Conservation (phyloP, 208 protist species). For the Angomonas deanei region DNA sequence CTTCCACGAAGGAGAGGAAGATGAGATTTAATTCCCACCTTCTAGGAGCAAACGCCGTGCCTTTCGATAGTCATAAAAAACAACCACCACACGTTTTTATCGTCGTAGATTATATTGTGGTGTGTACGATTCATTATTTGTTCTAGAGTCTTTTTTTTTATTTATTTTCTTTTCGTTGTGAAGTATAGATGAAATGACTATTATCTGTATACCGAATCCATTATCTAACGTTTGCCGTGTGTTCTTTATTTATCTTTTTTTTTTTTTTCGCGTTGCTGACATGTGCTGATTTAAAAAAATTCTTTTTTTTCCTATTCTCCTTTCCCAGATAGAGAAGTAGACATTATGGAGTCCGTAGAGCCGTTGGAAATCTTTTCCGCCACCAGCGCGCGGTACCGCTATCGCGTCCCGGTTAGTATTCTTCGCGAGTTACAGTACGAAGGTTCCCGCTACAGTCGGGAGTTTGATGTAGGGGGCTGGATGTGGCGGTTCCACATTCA, state of each 20-base stretch:
- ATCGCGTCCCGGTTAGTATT: slow-evolving; percentile 67
- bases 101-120: not conserved
- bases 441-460: slow-evolving; percentile 60
- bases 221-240: not conserved
- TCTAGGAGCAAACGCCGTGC: too few species aligned
- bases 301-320: slow-evolving; percentile 7
- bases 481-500: slow-evolving; percentile 84
- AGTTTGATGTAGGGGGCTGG: slow-evolving; percentile 74
- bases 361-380: slow-evolving; percentile 60
- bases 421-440: slow-evolving; percentile 58
- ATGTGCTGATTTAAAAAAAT: too few species aligned
- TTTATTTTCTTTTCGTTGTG: slow-evolving; percentile 7
- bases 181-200: too few species aligned
- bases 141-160: not conserved
- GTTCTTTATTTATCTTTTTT: not conserved
- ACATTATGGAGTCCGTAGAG: slow-evolving; percentile 65
- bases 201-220: too few species aligned
- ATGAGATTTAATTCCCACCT: not conserved
- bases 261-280: too few species aligned
- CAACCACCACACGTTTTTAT: not conserved
- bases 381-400: slow-evolving; percentile 64
- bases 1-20: slow-evolving; percentile 1
- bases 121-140: not conserved
- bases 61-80: too few species aligned
- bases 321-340: too few species aligned